Conservation (phyloP, 768 basidiomycete species). For the Trametes coccinea region DNA sequence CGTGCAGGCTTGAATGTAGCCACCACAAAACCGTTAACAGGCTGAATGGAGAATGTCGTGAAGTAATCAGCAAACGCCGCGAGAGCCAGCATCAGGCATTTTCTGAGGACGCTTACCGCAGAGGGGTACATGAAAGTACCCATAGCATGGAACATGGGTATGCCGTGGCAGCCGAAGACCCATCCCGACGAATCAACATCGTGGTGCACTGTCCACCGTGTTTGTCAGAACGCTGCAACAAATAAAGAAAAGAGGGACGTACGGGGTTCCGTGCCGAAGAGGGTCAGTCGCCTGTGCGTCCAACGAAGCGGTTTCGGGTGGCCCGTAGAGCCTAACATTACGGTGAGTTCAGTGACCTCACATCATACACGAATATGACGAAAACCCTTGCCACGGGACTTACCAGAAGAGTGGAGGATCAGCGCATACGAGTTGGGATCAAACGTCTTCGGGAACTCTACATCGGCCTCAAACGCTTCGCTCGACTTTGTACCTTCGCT, state of each 20-base stretch:
- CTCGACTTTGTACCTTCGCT: neutral
- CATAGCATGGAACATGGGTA: conserved; percentile 20
- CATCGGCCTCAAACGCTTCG: neutral
- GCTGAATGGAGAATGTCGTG: neutral
- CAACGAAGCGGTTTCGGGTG: conserved; percentile 22
- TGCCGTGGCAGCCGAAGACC: conserved; percentile 15
- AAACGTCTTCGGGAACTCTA: neutral
- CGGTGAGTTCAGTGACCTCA: neutral
- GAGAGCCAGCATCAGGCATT: neutral
- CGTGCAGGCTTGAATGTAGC: conserved; percentile 27
- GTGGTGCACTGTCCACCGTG: neutral
- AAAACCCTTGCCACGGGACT: neutral
- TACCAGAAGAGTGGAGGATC: conserved; percentile 20
- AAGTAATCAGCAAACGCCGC: neutral
- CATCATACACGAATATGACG: neutral
- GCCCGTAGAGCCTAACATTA: conserved; percentile 21
- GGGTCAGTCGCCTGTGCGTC: conserved; percentile 6
- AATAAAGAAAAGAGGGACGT: neutral
- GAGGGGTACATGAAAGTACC: conserved; percentile 11
- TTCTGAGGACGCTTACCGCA: neutral
- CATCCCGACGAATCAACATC: conserved; percentile 2
- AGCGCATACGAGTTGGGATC: neutral
- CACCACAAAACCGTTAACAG: conserved; percentile 22
- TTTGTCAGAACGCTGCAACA: neutral
- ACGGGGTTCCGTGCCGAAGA: conserved; percentile 1